Conservation (phyloP, 306 rosid species). For the Vigna trinervia region DNA sequence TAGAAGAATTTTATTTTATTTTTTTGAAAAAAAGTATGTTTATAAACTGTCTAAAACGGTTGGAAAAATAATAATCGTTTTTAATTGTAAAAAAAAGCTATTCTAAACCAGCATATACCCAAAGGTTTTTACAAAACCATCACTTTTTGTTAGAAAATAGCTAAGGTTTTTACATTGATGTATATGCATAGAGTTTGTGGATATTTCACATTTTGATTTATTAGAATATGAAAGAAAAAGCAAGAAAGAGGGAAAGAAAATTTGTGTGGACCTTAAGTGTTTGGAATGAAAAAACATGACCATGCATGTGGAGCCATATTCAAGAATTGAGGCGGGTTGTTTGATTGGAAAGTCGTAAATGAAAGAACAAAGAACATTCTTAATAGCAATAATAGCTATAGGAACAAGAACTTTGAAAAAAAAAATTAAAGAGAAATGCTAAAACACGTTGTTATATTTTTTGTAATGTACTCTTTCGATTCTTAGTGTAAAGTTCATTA, state of each 20-base stretch:
- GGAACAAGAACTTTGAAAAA: neutral
- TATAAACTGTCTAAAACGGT: too few relatives aligned
- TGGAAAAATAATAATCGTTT: neutral
- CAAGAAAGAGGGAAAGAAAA: neutral
- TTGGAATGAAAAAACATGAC: neutral
- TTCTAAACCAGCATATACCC: neutral
- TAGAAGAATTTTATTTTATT: too few relatives aligned
- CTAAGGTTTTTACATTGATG: neutral
- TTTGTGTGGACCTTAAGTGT: neutral
- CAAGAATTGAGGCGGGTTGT: slow-evolving; percentile 32
- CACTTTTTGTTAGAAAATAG: neutral
- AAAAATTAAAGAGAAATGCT: neutral
- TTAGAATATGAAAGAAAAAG: neutral
- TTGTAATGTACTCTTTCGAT: too few relatives aligned
- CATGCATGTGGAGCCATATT: neutral
- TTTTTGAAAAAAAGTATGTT: too few relatives aligned
- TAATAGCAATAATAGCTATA: neutral
- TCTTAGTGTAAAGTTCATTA: too few relatives aligned
- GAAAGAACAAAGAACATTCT: slow-evolving; percentile 13
- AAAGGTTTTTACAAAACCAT: neutral
- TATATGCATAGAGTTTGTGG: neutral
- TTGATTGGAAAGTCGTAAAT: neutral
- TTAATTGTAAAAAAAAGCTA: neutral
- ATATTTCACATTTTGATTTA: slow-evolving; percentile 5
- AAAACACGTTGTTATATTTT: too few relatives aligned